Evolutionary conservation across 2,329 filamentous ascomycete species (phyloP), one percentile per base, ranked within the genome.

Genomic region (Xylariaceae sp.): DNA sequence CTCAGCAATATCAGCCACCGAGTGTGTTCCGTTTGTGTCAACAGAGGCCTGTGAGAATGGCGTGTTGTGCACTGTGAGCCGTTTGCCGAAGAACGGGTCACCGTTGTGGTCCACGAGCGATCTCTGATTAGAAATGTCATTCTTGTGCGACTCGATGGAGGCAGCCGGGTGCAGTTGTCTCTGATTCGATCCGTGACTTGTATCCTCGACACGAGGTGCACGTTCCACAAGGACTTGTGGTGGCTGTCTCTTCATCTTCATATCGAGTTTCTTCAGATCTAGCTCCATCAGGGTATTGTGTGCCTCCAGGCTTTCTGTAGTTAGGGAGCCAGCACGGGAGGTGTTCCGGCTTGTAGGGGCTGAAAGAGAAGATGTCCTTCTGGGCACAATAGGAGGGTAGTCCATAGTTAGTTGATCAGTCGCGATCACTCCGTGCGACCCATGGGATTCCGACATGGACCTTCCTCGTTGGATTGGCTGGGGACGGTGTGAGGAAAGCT

Each of bases 21-120:
- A 83, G n/a, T 68, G 67, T 48, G 83, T 84, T 33, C 75, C 78
- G 36, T 73, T 79, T n/a, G 81, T 83, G 48, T 85, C 83, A 44
- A 85, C 75, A 0, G 83, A 87, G 1, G 74, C 72, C 51, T 81
- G 71, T 1, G 83, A 87, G 59, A 86, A 86, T 4, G 83, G 83
- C 0, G 83, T 86, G 56, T 79, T 79, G 56, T 81, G 76, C 6
- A 78, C 74, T 6, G 80, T 79, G 38, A 79, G 71, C 45, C 77
- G 75, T 59, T 75, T 80, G 41, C 75, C 74, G 49, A 77, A 79
- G 57, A 78, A 73, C 12, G 74, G 75, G 51, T 83, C 81, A 6
- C 78, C 78, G 56, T 80, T 77, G 12, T 73, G 74, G 55, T 82
- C 79, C 39, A 77, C 69, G 39, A 73, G 73, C 47, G 72, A 63